Conservation (phyloP, 441 rosid species). For the Corymbia citriodora region DNA sequence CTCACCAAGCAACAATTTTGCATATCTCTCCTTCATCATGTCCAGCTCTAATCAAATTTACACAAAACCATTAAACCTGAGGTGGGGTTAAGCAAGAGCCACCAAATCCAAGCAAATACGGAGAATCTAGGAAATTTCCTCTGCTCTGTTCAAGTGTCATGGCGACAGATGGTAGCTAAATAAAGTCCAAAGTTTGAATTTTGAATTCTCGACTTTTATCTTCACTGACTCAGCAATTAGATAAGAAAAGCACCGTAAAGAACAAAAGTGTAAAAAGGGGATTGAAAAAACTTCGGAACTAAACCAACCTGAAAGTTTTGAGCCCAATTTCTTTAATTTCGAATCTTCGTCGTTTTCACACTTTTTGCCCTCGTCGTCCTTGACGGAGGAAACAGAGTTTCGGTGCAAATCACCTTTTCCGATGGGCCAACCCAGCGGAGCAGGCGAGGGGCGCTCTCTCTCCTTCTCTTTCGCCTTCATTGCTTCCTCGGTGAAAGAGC, state of each 20-base stretch:
- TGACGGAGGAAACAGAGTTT: conserved; percentile 18
- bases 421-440: conserved; percentile 90
- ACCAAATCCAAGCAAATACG: neutral
- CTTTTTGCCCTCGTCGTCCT: conserved; percentile 15
- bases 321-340: conserved; percentile 17
- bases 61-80: neutral
- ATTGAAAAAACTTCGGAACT: neutral
- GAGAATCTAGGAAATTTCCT: neutral
- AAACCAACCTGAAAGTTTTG: conserved; percentile 45
- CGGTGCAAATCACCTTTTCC: conserved; percentile 53
- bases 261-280: neutral
- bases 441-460: conserved; percentile 15
- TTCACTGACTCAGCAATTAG: neutral
- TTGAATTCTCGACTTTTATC: neutral
- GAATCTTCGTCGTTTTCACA: conserved; percentile 20
- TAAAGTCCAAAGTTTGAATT: neutral
- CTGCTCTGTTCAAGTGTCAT: neutral
- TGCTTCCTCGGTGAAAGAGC: conserved; percentile 4
- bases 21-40: conserved; percentile 70
- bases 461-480: conserved; percentile 6
- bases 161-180: neutral
- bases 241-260: neutral
- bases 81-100: neutral
- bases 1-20: conserved; percentile 67
- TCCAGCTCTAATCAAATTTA: conserved; percentile 31